A percentile compares a stretch with the other conserved stretches of the same genome.
phyloP scores from a whole-genome alignment of 208 protist genomes.

The Leishmania martiniquensis region DNA sequence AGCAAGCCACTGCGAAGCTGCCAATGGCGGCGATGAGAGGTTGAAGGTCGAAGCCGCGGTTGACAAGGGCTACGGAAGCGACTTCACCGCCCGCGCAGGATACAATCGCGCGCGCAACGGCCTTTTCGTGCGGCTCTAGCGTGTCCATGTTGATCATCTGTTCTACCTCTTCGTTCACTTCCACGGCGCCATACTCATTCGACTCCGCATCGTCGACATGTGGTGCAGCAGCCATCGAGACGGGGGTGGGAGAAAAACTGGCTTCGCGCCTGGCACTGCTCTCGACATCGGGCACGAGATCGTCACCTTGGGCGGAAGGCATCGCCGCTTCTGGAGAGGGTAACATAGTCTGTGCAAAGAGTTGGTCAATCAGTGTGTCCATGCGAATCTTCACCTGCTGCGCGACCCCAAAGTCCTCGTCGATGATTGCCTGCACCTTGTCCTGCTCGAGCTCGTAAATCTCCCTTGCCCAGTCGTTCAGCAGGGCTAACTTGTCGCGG shows the following conservation, averaged over 20 bases:
- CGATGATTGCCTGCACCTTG: slow-evolving; percentile 91
- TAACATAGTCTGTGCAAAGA: slow-evolving; percentile 51
- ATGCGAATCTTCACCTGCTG: slow-evolving; percentile 74
- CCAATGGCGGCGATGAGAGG: slow-evolving; percentile 48
- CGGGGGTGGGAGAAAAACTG: neutral
- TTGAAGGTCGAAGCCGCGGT: slow-evolving; percentile 34
- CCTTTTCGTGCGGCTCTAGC: slow-evolving; percentile 24
- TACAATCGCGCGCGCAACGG: slow-evolving; percentile 38
- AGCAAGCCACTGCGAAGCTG: slow-evolving; percentile 62
- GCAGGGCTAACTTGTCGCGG: slow-evolving; percentile 68
- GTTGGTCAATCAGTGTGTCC: slow-evolving; percentile 62
- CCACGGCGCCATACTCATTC: slow-evolving; percentile 8
- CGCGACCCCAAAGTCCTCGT: slow-evolving; percentile 88
- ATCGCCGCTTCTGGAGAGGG: slow-evolving; percentile 25
- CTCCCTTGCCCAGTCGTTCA: slow-evolving; percentile 59
- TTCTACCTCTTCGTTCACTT: slow-evolving; percentile 13
- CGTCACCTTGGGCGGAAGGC: neutral
- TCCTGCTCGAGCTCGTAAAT: slow-evolving; percentile 89
- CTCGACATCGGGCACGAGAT: neutral
- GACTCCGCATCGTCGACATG: neutral
- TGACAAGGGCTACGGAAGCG: slow-evolving; percentile 12
- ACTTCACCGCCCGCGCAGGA: slow-evolving; percentile 21
- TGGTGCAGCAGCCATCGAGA: neutral
- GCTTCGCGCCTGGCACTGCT: neutral
- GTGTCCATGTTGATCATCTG: slow-evolving; percentile 12